Conservation (phyloP, 306 rosid species). For the Vigna unguiculata region DNA sequence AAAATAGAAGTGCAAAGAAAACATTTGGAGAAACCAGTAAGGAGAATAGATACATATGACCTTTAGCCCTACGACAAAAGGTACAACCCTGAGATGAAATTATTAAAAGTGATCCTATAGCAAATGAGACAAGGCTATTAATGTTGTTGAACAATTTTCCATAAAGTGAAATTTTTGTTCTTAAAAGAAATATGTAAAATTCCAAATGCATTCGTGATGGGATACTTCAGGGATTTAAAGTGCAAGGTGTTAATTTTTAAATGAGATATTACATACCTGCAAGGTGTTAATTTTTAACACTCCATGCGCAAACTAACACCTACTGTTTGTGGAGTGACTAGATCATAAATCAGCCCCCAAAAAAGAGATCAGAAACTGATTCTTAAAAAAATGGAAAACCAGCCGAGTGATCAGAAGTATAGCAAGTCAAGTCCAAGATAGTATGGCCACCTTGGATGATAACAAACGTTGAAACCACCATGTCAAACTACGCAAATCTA, state of each 20-base stretch:
- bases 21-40: neutral
- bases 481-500: slow-evolving; percentile 40
- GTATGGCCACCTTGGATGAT: neutral
- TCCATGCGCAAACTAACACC: slow-evolving; percentile 6
- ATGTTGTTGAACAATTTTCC: neutral
- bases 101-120: neutral
- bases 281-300: slow-evolving; percentile 27
- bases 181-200: neutral
- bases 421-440: slow-evolving; percentile 11
- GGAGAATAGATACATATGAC: neutral
- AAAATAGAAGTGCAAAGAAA: neutral
- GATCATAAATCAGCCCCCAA: neutral
- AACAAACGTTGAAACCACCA: slow-evolving; percentile 32
- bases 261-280: slow-evolving; percentile 35
- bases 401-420: slow-evolving; percentile 19
- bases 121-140: neutral
- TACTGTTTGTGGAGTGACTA: neutral
- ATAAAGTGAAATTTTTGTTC: neutral
- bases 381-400: neutral
- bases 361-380: slow-evolving; percentile 30
- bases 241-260: too few relatives aligned
- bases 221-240: slow-evolving; percentile 13
- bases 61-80: neutral
- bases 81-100: neutral
- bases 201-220: slow-evolving; percentile 7